A percentile compares a stretch with the other conserved stretches of the same genome.
These are phyloP conservation scores for Penicillium diatomitis DNA, from an alignment of 495 filamentous ascomycete species.

Conservation along the genomic window DNA sequence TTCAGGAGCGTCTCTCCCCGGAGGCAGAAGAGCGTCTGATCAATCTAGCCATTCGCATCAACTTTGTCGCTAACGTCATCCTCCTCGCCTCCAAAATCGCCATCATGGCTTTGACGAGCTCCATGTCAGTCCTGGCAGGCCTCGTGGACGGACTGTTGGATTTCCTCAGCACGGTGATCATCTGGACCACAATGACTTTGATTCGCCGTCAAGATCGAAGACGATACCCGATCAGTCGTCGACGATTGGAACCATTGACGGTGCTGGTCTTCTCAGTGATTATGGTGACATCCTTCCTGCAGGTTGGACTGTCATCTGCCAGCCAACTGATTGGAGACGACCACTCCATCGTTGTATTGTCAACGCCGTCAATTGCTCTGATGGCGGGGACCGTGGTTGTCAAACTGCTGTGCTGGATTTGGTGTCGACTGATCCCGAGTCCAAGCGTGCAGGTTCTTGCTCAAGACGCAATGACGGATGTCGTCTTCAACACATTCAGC, in stretches of 20 bases:
- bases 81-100: conserved; percentile 72
- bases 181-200: conserved; percentile 70
- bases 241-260: conserved; percentile 67
- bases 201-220: conserved; percentile 70
- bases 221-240: conserved; percentile 74
- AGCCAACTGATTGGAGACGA: conserved; percentile 54
- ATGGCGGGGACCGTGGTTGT: conserved; percentile 77
- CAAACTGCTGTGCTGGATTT: conserved; percentile 79
- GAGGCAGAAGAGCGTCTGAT: conserved; percentile 61
- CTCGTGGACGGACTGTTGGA: conserved; percentile 85
- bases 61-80: conserved; percentile 72
- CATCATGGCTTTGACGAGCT: conserved; percentile 69
- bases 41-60: conserved; percentile 73
- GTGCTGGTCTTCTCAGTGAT: conserved; percentile 74
- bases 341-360: conserved; percentile 60
- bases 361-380: conserved; percentile 64
- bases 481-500: conserved; percentile 87
- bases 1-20: conserved; percentile 41
- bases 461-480: conserved; percentile 56
- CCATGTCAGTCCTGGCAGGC: conserved; percentile 79
- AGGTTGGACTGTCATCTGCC: conserved; percentile 68
- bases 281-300: conserved; percentile 82
- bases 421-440: conserved; percentile 83
- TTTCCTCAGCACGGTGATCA: conserved; percentile 77
- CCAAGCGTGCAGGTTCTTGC: conserved; percentile 81